Evolutionary conservation across 2,329 filamentous ascomycete genomes (phyloP).

Genomic region (Aspergillus luchuensis): DNA sequence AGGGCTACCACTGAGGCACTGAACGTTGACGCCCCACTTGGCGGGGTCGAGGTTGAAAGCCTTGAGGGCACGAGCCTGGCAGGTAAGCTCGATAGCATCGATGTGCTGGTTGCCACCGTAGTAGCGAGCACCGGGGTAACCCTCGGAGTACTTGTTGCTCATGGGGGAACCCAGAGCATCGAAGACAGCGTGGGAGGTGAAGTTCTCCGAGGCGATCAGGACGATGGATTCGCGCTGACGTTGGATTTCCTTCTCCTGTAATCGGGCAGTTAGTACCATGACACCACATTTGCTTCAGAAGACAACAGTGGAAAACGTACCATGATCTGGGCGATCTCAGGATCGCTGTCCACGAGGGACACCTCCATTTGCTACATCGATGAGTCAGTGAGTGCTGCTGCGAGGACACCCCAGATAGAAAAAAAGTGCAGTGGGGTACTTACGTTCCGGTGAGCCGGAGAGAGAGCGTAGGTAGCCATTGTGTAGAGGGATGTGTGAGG

Average conservation of each 20-base stretch:
- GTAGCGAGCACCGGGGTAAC: conserved; percentile 96
- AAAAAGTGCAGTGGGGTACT: conserved; percentile 31
- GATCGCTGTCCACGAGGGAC: conserved; percentile 85
- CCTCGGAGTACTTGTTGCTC: conserved; percentile 99
- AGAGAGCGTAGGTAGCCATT: conserved; percentile 62
- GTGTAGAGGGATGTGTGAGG: conserved; percentile 24
- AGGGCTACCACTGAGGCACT: conserved; percentile 87
- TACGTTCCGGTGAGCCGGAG: conserved; percentile 67
- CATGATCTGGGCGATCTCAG: conserved; percentile 96
- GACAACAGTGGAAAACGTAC: conserved; percentile 53
- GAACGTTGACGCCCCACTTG: conserved; percentile 99
- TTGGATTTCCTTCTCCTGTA: conserved; percentile 85
- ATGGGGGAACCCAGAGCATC: conserved; percentile 93
- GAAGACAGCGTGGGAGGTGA: conserved; percentile 97
- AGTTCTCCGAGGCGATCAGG: conserved; percentile 98
- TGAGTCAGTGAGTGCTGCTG: conserved; percentile 40
- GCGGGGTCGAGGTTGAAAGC: conserved; percentile 82
- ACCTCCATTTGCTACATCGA: conserved; percentile 83
- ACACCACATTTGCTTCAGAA: neutral
- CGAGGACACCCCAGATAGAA: conserved; percentile 8
- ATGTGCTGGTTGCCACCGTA: conserved; percentile 99
- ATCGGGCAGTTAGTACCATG: conserved; percentile 32
- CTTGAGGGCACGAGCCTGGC: conserved; percentile 89
- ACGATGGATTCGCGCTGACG: conserved; percentile 98
- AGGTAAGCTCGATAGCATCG: conserved; percentile 90